Evolutionary conservation across 176 grass and related monocot genomes (phyloP).

Genomic region (Cocos nucifera): DNA sequence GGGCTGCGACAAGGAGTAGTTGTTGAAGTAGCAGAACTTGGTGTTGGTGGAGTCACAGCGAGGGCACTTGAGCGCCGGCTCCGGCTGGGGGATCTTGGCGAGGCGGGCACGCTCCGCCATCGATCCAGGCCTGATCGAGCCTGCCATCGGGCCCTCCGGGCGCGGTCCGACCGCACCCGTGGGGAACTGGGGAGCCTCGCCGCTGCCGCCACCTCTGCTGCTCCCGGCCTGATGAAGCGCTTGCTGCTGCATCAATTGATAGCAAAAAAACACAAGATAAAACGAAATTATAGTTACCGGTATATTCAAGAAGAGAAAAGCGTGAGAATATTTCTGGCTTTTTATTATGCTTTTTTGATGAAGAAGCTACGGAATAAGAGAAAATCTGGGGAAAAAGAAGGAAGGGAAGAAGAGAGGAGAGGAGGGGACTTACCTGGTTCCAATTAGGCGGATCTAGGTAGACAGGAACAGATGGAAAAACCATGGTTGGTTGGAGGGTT

Average conservation of each 20-base stretch:
- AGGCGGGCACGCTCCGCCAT: conserved; percentile 66
- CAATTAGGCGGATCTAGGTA: conserved; percentile 91
- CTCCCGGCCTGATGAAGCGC: conserved; percentile 21
- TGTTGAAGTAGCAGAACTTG: conserved; percentile 99
- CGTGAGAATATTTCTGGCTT: conserved; percentile 32
- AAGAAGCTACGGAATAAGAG: conserved; percentile 28
- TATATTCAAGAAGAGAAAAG: conserved; percentile 55
- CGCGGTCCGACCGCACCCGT: conserved; percentile 2
- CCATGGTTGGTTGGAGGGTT: conserved; percentile 47
- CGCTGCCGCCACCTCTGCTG: conserved; percentile 21
- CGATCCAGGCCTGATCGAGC: conserved; percentile 43
- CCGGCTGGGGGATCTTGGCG: conserved; percentile 63
- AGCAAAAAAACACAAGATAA: conserved; percentile 19
- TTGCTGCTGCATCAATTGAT: conserved; percentile 29
- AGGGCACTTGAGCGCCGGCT: conserved; percentile 73
- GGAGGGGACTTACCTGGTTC: conserved; percentile 52
- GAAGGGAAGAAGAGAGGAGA: conserved; percentile 20
- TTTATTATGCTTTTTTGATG: conserved; percentile 17
- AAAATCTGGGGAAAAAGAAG: not conserved
- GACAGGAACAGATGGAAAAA: conserved; percentile 74
- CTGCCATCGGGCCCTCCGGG: conserved; percentile 12
- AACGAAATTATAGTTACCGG: conserved; percentile 32
- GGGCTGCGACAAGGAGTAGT: conserved; percentile 85
- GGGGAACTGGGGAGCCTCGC: conserved; percentile 18
- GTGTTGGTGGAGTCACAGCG: conserved; percentile 94